These are phyloP conservation scores for Drechslerella dactyloides DNA, from an alignment of 2,329 filamentous ascomycete genomes.

Conservation along the genomic window DNA sequence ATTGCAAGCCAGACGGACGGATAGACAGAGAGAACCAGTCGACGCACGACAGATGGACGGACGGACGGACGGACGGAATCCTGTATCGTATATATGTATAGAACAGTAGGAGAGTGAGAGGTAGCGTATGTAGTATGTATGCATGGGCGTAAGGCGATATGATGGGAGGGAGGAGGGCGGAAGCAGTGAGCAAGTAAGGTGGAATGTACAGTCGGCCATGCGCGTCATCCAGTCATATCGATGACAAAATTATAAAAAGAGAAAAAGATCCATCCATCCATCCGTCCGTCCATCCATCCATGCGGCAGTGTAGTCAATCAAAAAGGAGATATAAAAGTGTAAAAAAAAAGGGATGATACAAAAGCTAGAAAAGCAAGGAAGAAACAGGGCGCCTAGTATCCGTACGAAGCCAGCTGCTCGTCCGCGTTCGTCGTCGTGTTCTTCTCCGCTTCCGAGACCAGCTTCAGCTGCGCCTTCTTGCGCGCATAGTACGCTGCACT, in stretches of 20 bases:
- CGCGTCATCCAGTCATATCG: neutral
- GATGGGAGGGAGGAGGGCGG: neutral
- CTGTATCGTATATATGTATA: too few species aligned
- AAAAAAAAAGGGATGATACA: slow-evolving; percentile 36
- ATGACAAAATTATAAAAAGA: neutral
- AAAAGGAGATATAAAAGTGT: slow-evolving; percentile 4
- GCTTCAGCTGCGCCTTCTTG: slow-evolving; percentile 95
- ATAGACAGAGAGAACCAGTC: neutral
- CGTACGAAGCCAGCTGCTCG: slow-evolving; percentile 54
- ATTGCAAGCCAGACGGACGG: slow-evolving; percentile 15
- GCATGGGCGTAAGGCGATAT: neutral
- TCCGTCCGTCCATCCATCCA: slow-evolving; percentile 26
- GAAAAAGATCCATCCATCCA: too few species aligned
- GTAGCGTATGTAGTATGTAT: neutral
- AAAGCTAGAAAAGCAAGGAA: slow-evolving; percentile 5
- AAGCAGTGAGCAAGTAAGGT: neutral
- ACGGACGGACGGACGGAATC: too few species aligned
- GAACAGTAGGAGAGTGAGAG: too few species aligned
- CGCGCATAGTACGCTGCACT: slow-evolving; percentile 98
- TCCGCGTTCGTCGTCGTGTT: slow-evolving; percentile 52
- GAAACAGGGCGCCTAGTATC: slow-evolving; percentile 53
- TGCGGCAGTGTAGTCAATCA: slow-evolving; percentile 44
- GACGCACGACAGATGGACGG: neutral
- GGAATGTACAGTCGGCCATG: too few species aligned
- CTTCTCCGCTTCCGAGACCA: slow-evolving; percentile 66